Conservation (phyloP, 1,284 basidiomycete genomes). For the Ganoderma boninense region DNA sequence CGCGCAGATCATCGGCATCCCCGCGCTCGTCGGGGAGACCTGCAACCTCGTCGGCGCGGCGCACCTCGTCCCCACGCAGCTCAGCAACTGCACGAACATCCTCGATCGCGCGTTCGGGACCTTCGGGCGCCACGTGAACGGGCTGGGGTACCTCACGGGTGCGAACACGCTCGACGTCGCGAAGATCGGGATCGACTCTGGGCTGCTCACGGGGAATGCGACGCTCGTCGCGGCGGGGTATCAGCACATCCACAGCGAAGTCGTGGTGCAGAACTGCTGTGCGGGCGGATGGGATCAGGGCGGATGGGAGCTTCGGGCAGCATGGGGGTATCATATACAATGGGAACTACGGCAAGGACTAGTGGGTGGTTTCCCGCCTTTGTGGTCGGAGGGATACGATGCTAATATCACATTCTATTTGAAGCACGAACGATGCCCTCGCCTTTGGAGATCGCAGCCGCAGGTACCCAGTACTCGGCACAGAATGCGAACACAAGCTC, state of each 20-base stretch:
- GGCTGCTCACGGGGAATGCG: conserved; percentile 53
- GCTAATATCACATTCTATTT: not conserved
- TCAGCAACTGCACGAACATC: conserved; percentile 58
- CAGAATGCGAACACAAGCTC: conserved; percentile 43
- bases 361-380: conserved; percentile 45
- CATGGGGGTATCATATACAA: conserved; percentile 69
- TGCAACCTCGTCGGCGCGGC: conserved; percentile 61
- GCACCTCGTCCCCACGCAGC: conserved; percentile 52
- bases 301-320: conserved; percentile 71
- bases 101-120: conserved; percentile 60
- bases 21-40: conserved; percentile 59
- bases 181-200: conserved; percentile 62
- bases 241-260: conserved; percentile 55
- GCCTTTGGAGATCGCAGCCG: conserved; percentile 60
- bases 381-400: no score
- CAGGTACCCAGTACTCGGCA: conserved; percentile 58
- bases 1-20: conserved; percentile 56
- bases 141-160: conserved; percentile 60
- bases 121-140: conserved; percentile 54
- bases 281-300: conserved; percentile 65
- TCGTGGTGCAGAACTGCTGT: conserved; percentile 54
- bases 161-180: conserved; percentile 70
- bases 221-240: conserved; percentile 59
- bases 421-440: conserved; percentile 59
- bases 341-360: conserved; percentile 73